A percentile compares a stretch with the other conserved stretches of the same genome.
Conservation (phyloP, 148 eudicot species). For the Nepenthes gracilis region DNA sequence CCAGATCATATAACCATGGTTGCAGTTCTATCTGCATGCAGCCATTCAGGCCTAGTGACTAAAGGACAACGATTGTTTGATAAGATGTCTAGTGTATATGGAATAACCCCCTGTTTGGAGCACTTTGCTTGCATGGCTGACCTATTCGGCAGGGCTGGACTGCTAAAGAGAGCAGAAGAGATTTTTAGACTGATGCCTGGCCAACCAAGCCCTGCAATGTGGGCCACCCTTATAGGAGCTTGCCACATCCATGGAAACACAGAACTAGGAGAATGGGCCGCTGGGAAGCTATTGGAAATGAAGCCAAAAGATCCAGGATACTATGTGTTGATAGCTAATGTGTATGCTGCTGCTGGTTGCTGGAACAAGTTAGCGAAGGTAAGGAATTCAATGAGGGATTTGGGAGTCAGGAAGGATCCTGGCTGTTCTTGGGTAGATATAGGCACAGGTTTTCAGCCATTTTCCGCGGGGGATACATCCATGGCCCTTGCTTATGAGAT, state of each 20-base stretch:
- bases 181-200: slow-evolving; percentile 50
- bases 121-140: slow-evolving; percentile 82
- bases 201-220: slow-evolving; percentile 58
- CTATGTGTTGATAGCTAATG: slow-evolving; percentile 66
- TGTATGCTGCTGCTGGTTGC: slow-evolving; percentile 66
- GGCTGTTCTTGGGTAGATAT: slow-evolving; percentile 77
- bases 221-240: slow-evolving; percentile 76
- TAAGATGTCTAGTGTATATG: slow-evolving; percentile 41
- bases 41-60: slow-evolving; percentile 68
- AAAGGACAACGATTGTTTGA: slow-evolving; percentile 53
- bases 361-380: slow-evolving; percentile 61
- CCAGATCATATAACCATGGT: slow-evolving; percentile 71
- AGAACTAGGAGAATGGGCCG: slow-evolving; percentile 58
- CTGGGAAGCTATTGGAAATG: slow-evolving; percentile 57
- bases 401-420: slow-evolving; percentile 60
- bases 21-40: slow-evolving; percentile 71
- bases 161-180: slow-evolving; percentile 42
- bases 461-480: slow-evolving; percentile 49
- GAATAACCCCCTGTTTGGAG: slow-evolving; percentile 50
- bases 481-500: slow-evolving; percentile 38
- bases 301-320: slow-evolving; percentile 57
- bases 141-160: slow-evolving; percentile 77
- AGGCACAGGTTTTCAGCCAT: slow-evolving; percentile 49
- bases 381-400: slow-evolving; percentile 50
- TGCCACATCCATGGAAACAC: slow-evolving; percentile 49